These are phyloP conservation scores for Brasilioporus rufonigricans DNA, from an alignment of 768 basidiomycete species.

Conservation along the genomic window DNA sequence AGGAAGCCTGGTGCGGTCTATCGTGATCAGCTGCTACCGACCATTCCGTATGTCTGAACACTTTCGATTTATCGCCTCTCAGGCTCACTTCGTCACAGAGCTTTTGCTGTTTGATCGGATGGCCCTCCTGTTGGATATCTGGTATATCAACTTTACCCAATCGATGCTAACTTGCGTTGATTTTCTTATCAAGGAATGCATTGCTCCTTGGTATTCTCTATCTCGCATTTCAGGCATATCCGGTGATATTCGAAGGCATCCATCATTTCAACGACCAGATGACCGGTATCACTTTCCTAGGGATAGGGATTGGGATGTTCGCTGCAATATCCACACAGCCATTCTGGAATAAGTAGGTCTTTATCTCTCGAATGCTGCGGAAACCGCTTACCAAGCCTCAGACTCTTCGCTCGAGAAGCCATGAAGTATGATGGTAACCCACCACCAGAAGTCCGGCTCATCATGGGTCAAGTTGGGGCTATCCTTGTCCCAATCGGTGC, in stretches of 20 bases:
- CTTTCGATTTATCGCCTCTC: neutral
- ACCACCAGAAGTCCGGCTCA: slow-evolving; percentile 64
- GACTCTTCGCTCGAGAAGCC: slow-evolving; percentile 38
- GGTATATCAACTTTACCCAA: slow-evolving; percentile 41
- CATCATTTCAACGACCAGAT: slow-evolving; percentile 54
- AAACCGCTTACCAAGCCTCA: slow-evolving; percentile 15
- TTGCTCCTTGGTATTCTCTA: slow-evolving; percentile 45
- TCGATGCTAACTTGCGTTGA: neutral
- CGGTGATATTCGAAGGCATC: slow-evolving; percentile 46
- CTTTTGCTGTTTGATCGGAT: slow-evolving; percentile 68
- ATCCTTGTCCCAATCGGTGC: slow-evolving; percentile 59
- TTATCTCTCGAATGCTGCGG: neutral
- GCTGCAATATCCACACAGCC: slow-evolving; percentile 37
- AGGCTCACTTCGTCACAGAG: slow-evolving; percentile 36
- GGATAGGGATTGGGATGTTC: slow-evolving; percentile 49
- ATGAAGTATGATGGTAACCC: slow-evolving; percentile 42
- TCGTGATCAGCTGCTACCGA: slow-evolving; percentile 59
- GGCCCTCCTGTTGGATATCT: slow-evolving; percentile 68
- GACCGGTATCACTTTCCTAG: slow-evolving; percentile 48
- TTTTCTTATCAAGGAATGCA: slow-evolving; percentile 32
- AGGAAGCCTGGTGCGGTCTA: slow-evolving; percentile 42
- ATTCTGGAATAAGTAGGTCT: slow-evolving; percentile 41
- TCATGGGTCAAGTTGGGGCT: slow-evolving; percentile 68
- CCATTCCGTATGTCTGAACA: slow-evolving; percentile 61
- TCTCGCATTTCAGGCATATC: slow-evolving; percentile 55